phyloP scores from a whole-genome alignment of 2,329 filamentous ascomycete species.

The Rhytidhysteron rufulum region DNA sequence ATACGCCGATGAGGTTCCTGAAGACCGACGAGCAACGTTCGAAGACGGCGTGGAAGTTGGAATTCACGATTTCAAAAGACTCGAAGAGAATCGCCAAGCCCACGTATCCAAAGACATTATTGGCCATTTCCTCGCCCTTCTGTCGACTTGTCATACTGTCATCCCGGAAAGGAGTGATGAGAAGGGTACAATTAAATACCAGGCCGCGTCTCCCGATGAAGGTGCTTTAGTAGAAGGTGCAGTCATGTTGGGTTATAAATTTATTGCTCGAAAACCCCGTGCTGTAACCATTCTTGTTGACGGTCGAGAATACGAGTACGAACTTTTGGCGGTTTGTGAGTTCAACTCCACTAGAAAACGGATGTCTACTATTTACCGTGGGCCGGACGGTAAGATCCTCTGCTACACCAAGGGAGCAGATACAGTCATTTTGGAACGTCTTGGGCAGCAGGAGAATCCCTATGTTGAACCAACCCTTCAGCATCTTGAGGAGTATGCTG shows the following conservation, averaged over 20 bases:
- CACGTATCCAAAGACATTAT: slow-evolving; percentile 60
- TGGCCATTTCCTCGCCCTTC: slow-evolving; percentile 80
- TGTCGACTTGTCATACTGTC: slow-evolving; percentile 92
- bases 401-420: slow-evolving; percentile 96
- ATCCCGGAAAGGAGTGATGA: slow-evolving; percentile 86
- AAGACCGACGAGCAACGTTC: slow-evolving; percentile 78
- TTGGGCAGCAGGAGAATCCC: slow-evolving; percentile 72
- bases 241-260: slow-evolving; percentile 78
- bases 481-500: slow-evolving; percentile 97
- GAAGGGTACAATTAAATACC: slow-evolving; percentile 87
- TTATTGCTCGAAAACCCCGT: slow-evolving; percentile 83
- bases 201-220: slow-evolving; percentile 95
- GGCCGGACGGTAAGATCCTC: slow-evolving; percentile 90
- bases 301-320: slow-evolving; percentile 74
- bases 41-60: slow-evolving; percentile 74
- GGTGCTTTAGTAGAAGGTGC: slow-evolving; percentile 95
- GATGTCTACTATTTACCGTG: slow-evolving; percentile 97
- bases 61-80: slow-evolving; percentile 77
- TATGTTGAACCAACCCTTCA: slow-evolving; percentile 85
- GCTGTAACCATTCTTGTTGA: slow-evolving; percentile 78
- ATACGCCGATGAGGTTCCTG: slow-evolving; percentile 87
- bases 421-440: slow-evolving; percentile 91
- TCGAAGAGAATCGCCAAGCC: slow-evolving; percentile 65
- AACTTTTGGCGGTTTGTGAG: slow-evolving; percentile 93
- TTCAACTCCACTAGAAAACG: slow-evolving; percentile 97